A percentile compares a stretch with the other conserved stretches of the same genome.
Evolutionary conservation across 192 early-diverging fungal genomes (phyloP).

Genomic region (Coemansia reversa): DNA sequence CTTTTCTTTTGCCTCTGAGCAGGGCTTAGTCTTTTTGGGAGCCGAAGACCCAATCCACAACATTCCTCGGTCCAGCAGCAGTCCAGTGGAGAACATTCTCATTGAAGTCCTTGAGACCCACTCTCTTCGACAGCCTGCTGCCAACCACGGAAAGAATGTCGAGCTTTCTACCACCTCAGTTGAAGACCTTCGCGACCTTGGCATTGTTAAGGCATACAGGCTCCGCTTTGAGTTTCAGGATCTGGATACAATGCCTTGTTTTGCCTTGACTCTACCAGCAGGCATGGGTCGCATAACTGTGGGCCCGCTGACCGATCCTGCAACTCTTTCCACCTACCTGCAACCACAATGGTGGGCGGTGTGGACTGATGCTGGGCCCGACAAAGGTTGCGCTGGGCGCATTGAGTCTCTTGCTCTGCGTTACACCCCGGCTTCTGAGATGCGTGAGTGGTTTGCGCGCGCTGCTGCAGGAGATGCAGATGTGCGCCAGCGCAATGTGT

Average conservation of each 20-base stretch:
- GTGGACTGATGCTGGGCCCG: conserved; percentile 9
- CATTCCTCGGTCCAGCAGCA: neutral
- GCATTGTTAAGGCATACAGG: conserved; percentile 22
- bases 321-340: conserved; percentile 35
- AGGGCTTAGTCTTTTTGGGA: conserved; percentile 46
- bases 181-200: conserved; percentile 10
- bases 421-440: conserved; percentile 7
- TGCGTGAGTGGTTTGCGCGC: conserved; percentile 18
- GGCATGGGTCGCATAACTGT: conserved; percentile 24
- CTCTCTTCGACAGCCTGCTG: neutral
- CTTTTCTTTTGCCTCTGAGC: conserved; percentile 41
- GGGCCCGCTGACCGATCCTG: conserved; percentile 23
- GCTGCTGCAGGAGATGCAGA: neutral
- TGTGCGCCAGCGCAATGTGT: neutral
- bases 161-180: neutral
- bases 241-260: conserved; percentile 34
- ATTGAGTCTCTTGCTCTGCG: conserved; percentile 5
- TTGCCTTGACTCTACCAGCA: conserved; percentile 24
- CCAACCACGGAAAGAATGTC: too few relatives aligned
- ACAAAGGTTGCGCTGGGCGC: neutral
- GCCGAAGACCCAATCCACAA: conserved; percentile 15
- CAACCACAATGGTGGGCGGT: conserved; percentile 47
- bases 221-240: conserved; percentile 44
- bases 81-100: neutral
- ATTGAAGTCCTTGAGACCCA: neutral